Evolutionary conservation across 2,329 filamentous ascomycete genomes (phyloP).

Genomic region (Hypoxylon sp.): DNA sequence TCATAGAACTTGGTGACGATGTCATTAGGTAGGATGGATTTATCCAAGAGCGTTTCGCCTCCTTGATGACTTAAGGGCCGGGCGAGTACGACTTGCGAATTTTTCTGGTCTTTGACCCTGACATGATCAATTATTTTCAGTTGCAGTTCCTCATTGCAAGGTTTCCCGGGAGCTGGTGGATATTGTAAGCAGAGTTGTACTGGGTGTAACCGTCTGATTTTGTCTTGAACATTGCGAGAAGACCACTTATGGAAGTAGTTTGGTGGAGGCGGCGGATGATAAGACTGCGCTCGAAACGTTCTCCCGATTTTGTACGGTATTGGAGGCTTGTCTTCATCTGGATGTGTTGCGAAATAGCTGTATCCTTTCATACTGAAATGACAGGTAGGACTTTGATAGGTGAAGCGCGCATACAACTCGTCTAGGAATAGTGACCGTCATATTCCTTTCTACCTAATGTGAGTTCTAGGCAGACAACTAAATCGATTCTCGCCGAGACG

Average conservation of each 20-base stretch:
- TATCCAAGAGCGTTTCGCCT: neutral
- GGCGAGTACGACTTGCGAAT: neutral
- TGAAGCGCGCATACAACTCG: neutral
- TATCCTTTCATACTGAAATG: neutral
- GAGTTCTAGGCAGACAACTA: too few relatives aligned
- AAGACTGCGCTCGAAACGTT: neutral
- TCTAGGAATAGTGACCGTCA: neutral
- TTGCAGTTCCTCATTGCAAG: neutral
- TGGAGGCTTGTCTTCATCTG: neutral
- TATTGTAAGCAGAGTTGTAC: neutral
- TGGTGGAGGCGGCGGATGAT: neutral
- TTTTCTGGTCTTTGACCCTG: neutral
- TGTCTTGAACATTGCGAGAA: neutral
- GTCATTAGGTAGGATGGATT: neutral
- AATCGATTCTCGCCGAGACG: too few relatives aligned
- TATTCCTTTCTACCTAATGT: neutral
- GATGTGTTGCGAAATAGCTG: neutral
- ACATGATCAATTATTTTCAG: neutral
- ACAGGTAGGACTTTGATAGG: neutral
- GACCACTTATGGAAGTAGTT: neutral
- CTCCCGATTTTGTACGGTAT: neutral
- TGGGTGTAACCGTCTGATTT: neutral
- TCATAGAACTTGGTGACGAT: neutral
- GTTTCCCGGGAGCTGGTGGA: neutral
- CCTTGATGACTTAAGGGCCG: neutral